Evolutionary conservation across 495 filamentous ascomycete species (phyloP).

Genomic region (Penicillium desertorum): DNA sequence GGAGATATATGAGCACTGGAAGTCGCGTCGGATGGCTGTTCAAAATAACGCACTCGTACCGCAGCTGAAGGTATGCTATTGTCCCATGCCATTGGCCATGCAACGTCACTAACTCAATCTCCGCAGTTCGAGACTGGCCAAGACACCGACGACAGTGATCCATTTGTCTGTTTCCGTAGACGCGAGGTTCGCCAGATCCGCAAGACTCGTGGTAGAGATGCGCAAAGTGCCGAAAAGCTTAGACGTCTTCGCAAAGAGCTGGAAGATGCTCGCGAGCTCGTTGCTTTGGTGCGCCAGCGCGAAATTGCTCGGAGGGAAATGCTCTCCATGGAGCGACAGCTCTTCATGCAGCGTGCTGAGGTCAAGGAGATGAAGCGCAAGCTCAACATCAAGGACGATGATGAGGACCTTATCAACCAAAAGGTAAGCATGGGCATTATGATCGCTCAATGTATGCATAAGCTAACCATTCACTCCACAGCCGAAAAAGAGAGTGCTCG

Average conservation of each 20-base stretch:
- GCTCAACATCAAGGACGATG: conserved; percentile 84
- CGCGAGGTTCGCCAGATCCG: conserved; percentile 91
- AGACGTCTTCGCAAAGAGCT: conserved; percentile 88
- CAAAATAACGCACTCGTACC: conserved; percentile 70
- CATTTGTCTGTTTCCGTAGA: conserved; percentile 96
- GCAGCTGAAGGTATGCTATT: conserved; percentile 62
- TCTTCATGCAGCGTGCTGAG: conserved; percentile 77
- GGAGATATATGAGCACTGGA: conserved; percentile 91
- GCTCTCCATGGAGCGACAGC: conserved; percentile 65
- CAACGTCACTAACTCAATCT: conserved; percentile 25
- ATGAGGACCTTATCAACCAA: conserved; percentile 92
- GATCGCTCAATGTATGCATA: conserved; percentile 5
- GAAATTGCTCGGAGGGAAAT: conserved; percentile 77
- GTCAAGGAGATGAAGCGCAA: conserved; percentile 86
- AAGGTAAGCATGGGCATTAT: conserved; percentile 58
- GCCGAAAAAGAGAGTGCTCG: conserved; percentile 66
- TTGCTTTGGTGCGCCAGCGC: conserved; percentile 71
- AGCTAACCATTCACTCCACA: conserved; percentile 48
- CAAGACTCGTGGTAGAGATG: conserved; percentile 91
- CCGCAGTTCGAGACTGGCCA: conserved; percentile 80
- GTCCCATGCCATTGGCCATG: neutral
- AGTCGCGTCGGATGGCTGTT: conserved; percentile 59
- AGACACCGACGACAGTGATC: conserved; percentile 93
- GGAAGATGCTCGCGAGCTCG: conserved; percentile 81
- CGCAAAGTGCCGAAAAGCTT: conserved; percentile 90